Evolutionary conservation across 805 yeast genomes (phyloP).

Genomic region (Candida khao-thaluensis): DNA sequence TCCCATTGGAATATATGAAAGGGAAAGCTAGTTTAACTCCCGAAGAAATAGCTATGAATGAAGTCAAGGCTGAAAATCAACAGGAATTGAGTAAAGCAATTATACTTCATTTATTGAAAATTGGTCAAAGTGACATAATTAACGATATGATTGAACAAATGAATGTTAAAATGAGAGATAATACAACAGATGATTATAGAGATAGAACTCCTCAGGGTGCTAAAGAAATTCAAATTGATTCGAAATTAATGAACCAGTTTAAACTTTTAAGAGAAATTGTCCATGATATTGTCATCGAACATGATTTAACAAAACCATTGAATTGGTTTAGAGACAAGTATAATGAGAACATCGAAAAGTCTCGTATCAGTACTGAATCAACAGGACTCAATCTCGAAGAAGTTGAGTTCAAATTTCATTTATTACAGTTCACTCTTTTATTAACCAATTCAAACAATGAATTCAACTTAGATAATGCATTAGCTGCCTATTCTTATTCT

Average conservation of each 20-base stretch:
- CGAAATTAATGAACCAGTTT: slow-evolving; percentile 25
- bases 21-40: not conserved
- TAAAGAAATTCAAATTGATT: slow-evolving; percentile 22
- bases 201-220: not conserved
- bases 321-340: slow-evolving; percentile 32
- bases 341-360: slow-evolving; percentile 14
- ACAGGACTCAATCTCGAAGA: slow-evolving; percentile 13
- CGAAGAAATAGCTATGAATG: slow-evolving; percentile 11
- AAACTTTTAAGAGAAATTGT: slow-evolving; percentile 31
- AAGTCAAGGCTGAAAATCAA: slow-evolving; percentile 24
- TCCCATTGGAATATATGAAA: slow-evolving; percentile 20
- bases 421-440: slow-evolving; percentile 36
- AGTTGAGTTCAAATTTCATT: slow-evolving; percentile 42
- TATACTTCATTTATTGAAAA: slow-evolving; percentile 37
- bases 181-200: not conserved
- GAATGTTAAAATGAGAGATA: slow-evolving; percentile 2
- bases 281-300: slow-evolving; percentile 29
- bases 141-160: slow-evolving; percentile 27
- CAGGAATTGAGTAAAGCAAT: slow-evolving; percentile 36
- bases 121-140: slow-evolving; percentile 39
- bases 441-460: slow-evolving; percentile 16
- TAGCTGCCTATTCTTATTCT: slow-evolving; percentile 38
- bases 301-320: slow-evolving; percentile 32
- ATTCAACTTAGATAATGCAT: slow-evolving; percentile 23
- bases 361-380: not conserved